Percentiles rank a stretch among this genome's conserved stretches.
Evolutionary conservation across 2,329 filamentous ascomycete genomes (phyloP).

Genomic region (Alternaria sp.): DNA sequence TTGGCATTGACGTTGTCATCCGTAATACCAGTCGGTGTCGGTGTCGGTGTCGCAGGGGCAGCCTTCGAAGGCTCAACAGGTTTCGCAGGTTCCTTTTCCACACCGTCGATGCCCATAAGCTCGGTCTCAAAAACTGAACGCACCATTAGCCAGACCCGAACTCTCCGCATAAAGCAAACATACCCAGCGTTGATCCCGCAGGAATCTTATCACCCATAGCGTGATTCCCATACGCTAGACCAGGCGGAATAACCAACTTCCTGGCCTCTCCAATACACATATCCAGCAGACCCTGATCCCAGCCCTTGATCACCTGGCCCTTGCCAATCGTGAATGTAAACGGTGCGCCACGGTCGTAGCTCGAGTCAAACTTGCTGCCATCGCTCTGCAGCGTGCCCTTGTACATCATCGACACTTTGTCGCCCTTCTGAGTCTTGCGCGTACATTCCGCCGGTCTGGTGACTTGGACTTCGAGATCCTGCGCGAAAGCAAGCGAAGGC

Average conservation of each 20-base stretch:
- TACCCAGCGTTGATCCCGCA: constrained; percentile 76
- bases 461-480: constrained; percentile 50
- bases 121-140: constrained; percentile 85
- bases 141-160: constrained; percentile 16
- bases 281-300: constrained; percentile 87
- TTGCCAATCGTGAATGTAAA: constrained; percentile 80
- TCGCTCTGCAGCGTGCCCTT: constrained; percentile 58
- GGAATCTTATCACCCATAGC: constrained; percentile 76
- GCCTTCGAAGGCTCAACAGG: not conserved
- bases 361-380: constrained; percentile 83
- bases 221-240: constrained; percentile 79
- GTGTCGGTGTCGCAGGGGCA: constrained; percentile 2
- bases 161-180: constrained; percentile 27
- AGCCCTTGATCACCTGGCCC: constrained; percentile 89
- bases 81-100: constrained; percentile 27
- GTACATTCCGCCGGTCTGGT: constrained; percentile 51
- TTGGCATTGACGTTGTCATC: constrained; percentile 10
- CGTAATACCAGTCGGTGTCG: constrained; percentile 7
- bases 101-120: constrained; percentile 76
- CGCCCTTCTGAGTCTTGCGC: constrained; percentile 54
- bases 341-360: constrained; percentile 77
- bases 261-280: constrained; percentile 97
- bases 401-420: constrained; percentile 57
- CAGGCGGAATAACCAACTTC: constrained; percentile 87
- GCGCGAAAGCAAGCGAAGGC: constrained; percentile 27